Evolutionary conservation across 2,329 filamentous ascomycete genomes (phyloP).

Genomic region (Aspergillus terreus): DNA sequence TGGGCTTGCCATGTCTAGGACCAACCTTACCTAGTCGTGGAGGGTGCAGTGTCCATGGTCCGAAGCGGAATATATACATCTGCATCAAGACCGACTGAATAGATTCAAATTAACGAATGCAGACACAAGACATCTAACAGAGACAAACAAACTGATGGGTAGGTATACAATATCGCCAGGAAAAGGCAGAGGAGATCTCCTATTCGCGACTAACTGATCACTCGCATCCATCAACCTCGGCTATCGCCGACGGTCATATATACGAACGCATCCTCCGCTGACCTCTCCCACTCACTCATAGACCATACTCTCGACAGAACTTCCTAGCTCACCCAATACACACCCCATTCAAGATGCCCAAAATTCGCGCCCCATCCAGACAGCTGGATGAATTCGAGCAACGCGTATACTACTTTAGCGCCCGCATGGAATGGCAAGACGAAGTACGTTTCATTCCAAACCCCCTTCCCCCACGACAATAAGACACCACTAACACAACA

Average conservation of each 20-base stretch:
- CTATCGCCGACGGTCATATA: conserved; percentile 3
- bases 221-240: conserved; percentile 9
- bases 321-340: neutral
- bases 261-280: neutral
- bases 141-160: too few relatives aligned
- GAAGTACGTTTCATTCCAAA: conserved; percentile 12
- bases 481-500: neutral
- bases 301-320: neutral
- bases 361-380: conserved; percentile 19
- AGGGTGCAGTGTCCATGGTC: too few relatives aligned
- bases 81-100: too few relatives aligned
- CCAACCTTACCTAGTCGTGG: too few relatives aligned
- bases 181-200: neutral
- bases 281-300: neutral
- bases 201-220: neutral
- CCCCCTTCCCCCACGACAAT: neutral
- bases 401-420: conserved; percentile 24
- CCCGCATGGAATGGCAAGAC: conserved; percentile 16
- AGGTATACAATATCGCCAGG: too few relatives aligned
- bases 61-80: too few relatives aligned
- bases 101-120: too few relatives aligned
- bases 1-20: too few relatives aligned
- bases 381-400: conserved; percentile 31
- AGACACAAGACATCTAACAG: too few relatives aligned
- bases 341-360: neutral